Percentiles rank a stretch among this genome's conserved stretches.
Evolutionary conservation across 148 eudicot species (phyloP).

Genomic region (Dianthus caryophyllus): DNA sequence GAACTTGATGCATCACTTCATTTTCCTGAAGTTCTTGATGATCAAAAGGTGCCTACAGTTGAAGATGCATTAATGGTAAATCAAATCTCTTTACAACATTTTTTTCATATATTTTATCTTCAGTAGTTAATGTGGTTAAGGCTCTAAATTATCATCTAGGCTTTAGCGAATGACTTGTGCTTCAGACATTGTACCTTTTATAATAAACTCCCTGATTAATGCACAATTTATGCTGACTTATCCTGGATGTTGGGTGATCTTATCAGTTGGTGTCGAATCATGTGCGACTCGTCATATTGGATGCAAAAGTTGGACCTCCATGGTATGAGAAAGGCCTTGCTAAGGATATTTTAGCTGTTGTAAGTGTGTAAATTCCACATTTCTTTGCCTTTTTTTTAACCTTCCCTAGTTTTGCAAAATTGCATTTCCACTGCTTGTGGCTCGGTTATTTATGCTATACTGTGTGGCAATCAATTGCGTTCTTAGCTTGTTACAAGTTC

Average conservation of each 20-base stretch:
- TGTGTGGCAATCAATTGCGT: not conserved
- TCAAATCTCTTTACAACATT: not conserved
- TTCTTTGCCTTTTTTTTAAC: not conserved
- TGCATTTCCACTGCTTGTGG: not conserved
- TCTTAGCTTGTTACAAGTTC: conserved; percentile 1
- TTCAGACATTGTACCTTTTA: not conserved
- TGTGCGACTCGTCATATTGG: conserved; percentile 67
- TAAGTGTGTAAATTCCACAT: conserved; percentile 34
- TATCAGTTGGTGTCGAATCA: conserved; percentile 65
- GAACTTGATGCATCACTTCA: conserved; percentile 46
- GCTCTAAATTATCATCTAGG: not conserved
- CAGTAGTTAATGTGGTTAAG: not conserved
- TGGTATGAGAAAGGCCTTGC: conserved; percentile 75
- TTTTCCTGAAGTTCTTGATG: conserved; percentile 36
- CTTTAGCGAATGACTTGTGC: not conserved
- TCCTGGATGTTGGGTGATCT: conserved; percentile 19
- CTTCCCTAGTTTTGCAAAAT: not conserved
- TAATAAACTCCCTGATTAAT: not conserved
- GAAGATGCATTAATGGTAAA: conserved; percentile 86
- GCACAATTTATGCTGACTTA: conserved; percentile 16
- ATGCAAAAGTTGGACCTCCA: conserved; percentile 97
- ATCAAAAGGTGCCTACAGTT: conserved; percentile 47
- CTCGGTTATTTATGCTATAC: not conserved
- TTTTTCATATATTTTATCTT: not conserved
- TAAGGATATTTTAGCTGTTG: conserved; percentile 64